Conservation (phyloP, 306 rosid genomes). For the Pyrus betulifolia region DNA sequence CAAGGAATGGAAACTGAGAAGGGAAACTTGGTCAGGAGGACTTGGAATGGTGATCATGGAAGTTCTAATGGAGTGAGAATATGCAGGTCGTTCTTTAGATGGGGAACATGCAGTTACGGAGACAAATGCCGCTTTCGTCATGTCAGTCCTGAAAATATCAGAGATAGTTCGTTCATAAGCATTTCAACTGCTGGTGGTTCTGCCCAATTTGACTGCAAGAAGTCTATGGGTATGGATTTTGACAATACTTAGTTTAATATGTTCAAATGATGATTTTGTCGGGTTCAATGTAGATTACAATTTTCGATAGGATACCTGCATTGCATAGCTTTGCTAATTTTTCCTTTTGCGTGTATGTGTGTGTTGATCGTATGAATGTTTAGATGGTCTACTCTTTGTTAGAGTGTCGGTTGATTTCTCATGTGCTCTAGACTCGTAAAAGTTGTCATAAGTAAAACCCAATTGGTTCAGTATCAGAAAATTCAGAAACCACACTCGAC, state of each 20-base stretch:
- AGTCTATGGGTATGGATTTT: constrained; percentile 2
- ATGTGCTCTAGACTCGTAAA: not conserved
- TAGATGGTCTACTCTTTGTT: not conserved
- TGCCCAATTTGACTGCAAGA: constrained; percentile 3
- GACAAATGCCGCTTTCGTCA: constrained; percentile 41
- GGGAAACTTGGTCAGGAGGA: not conserved
- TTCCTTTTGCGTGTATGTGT: not conserved
- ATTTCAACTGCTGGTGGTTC: not conserved
- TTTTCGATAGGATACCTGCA: not conserved
- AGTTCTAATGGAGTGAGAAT: not conserved
- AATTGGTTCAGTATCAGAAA: not conserved
- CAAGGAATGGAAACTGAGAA: not conserved
- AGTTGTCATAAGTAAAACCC: too few species aligned
- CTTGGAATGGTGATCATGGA: not conserved
- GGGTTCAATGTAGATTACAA: not conserved
- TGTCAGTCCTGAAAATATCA: not conserved
- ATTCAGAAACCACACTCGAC: not conserved
- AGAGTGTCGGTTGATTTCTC: not conserved
- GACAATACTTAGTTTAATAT: not conserved
- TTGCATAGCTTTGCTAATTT: not conserved
- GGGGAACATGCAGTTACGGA: constrained; percentile 28
- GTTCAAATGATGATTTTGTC: not conserved
- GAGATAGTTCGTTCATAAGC: not conserved
- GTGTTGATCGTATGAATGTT: not conserved
- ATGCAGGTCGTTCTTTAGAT: constrained; percentile 25